Percentiles rank a stretch among this genome's conserved stretches.
Evolutionary conservation across 129 eudicot species (phyloP).

Genomic region (Flaveria robusta): DNA sequence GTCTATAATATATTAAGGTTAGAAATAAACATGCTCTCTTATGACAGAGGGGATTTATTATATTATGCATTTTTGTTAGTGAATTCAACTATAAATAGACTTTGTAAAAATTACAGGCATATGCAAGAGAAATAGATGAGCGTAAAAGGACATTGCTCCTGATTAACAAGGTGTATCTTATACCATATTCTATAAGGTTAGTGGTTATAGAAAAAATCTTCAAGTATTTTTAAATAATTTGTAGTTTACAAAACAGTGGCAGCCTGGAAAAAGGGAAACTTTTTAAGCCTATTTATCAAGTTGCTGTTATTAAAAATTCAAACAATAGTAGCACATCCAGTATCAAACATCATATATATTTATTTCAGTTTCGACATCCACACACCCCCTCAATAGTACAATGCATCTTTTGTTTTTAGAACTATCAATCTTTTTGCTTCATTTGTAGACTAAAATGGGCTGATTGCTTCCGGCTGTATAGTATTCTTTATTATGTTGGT

Average conservation of each 20-base stretch:
- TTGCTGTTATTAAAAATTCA: not conserved
- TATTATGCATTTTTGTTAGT: too few relatives aligned
- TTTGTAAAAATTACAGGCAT: slow-evolving; percentile 60
- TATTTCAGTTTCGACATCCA: not conserved
- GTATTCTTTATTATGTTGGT: slow-evolving; percentile 84
- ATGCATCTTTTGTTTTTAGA: not conserved
- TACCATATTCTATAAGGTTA: slow-evolving; percentile 76
- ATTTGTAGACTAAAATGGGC: slow-evolving; percentile 83
- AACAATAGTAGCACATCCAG: not conserved
- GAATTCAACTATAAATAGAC: not conserved
- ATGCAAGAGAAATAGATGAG: slow-evolving; percentile 79
- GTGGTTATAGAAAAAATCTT: slow-evolving; percentile 3
- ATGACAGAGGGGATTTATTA: too few relatives aligned
- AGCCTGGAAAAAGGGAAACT: too few relatives aligned
- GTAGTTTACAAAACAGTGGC: slow-evolving; percentile 1
- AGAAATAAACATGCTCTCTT: too few relatives aligned
- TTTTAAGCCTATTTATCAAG: not conserved
- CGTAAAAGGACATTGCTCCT: slow-evolving; percentile 84
- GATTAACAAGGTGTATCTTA: slow-evolving; percentile 91
- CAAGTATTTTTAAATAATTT: not conserved
- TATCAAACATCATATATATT: slow-evolving; percentile 1
- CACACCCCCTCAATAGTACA: not conserved
- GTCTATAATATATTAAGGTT: not conserved
- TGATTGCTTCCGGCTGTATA: slow-evolving; percentile 59
- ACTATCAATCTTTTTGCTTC: not conserved